Evolutionary conservation across 2,329 filamentous ascomycete species (phyloP), one percentile per base, ranked within the genome.

Genomic region (Aspergillus sojae): DNA sequence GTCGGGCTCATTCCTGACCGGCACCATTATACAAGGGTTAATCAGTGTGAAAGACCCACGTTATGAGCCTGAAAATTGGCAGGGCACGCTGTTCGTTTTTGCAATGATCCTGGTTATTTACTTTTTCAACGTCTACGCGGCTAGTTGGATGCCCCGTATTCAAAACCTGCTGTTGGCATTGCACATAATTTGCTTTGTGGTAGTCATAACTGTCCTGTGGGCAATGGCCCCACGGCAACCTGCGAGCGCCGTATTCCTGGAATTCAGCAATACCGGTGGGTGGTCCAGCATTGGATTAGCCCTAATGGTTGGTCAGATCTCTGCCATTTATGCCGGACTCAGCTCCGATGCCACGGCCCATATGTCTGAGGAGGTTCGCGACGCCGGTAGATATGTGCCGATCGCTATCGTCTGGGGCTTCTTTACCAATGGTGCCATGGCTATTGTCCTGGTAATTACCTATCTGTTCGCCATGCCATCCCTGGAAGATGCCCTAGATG

Each of bases 341-440:
- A 73, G 75, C 67, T 58, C 77, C 66, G 71, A 74, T 56, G 70
- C 71, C 21, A 71, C 71, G 1, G 60, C 78, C 70, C 70, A 72
- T 56, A 79, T 84, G 69, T 80, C 82, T 5, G 82, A 84, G 69
- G 82, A 84, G 67, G 79, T 84, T 28, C 78, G 79, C 52, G 78
- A 84, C 45, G 80, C 82, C 1, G 76, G 78, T 3, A 68, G 76
- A 36, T 80, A 80, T 57, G 79, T 84, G 3, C 82, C 82, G 0
- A 71, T 77, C 21, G 80, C 79, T 3, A 83, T 84, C 62, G 73
- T 81, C 58, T 79, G 77, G 68, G 78, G 77, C 19, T 81, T 81
- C 67, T 65, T 82, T 30, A 73, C 81, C 60, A 84, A 83, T 60
- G 80, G 80, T 4, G 64, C 75, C 3, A 70, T 82, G 46, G 81